Evolutionary conservation across 768 basidiomycete species (phyloP), one percentile per base, ranked within the genome.

Genomic region (Xerocomus brunneocitrinus): DNA sequence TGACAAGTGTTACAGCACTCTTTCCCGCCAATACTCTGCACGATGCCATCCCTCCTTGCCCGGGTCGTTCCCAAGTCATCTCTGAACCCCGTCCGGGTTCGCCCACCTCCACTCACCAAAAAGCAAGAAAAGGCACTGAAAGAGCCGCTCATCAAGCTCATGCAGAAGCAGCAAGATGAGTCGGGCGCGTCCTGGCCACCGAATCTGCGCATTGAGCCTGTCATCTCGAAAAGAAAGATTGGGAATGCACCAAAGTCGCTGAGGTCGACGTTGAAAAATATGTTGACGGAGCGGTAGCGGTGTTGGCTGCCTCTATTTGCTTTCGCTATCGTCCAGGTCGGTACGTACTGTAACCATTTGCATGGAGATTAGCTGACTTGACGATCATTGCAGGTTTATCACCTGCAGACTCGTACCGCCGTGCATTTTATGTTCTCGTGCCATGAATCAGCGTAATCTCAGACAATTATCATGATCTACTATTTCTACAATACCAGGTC

Each of bases 181-280:
- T 66, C 71, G 0, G 76, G 75, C 4, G 63, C 62, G 9, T 57
- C 58, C n/a, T 81, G 73, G 68, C 80, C 80, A 3, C 56, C 64
- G 27, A 81, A 81, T 49, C 67, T 81, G 43, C 76, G 80, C 35
- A 74, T 81, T 38, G 79, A 82, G 59, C 74, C 77, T 2, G 54
- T 73, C 40, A 57, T 78, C 44, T 68, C 67, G 35, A 74, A 67
- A 60, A 67, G 64, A 39, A 68, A 64, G 16, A 75, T 78, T 45
- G 68, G 68, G 36, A 71, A 73, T 24, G 72, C 77, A 0, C 71
- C 71, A 19, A 68, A 66, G 30, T 71, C 71, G 2, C 56, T 76
- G 5, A 62, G 74, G 44, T 63, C 66, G 38, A 70, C 71, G 52
- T 53, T 80, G 57, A 79, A 73, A 60, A 63, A 62, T 50, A 63